These are phyloP conservation scores for Pleurotus tuoliensis DNA, from an alignment of 768 basidiomycete genomes.

Conservation along the genomic window DNA sequence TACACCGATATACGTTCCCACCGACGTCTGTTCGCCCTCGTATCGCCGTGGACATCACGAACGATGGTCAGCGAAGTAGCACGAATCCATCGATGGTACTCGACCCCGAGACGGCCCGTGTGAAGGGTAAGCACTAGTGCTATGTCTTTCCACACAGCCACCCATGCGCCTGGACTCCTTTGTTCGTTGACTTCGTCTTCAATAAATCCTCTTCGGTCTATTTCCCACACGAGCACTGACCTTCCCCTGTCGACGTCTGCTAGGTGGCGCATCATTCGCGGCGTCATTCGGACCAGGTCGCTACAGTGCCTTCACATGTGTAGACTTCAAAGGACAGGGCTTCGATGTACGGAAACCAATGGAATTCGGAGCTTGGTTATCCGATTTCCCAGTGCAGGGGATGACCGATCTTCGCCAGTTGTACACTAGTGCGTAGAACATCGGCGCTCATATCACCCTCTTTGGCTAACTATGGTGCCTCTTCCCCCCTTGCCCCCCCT, in stretches of 20 bases:
- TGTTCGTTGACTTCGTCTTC: background rate
- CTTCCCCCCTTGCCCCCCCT: background rate
- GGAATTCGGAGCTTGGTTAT: constrained; percentile 55
- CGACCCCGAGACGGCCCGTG: constrained; percentile 44
- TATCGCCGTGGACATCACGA: constrained; percentile 57
- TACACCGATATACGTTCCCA: constrained; percentile 59
- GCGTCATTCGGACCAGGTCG: constrained; percentile 58
- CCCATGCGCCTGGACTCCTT: background rate
- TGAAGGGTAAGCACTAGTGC: constrained; percentile 31
- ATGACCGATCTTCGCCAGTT: constrained; percentile 43
- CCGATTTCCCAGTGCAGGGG: constrained; percentile 42
- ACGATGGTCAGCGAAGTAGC: constrained; percentile 54
- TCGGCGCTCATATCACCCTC: background rate
- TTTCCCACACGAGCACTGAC: background rate
- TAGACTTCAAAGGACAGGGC: constrained; percentile 55
- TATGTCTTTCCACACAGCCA: background rate
- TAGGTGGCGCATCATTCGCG: constrained; percentile 35
- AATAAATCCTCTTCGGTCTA: background rate
- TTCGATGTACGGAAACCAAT: constrained; percentile 40
- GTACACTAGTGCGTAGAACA: constrained; percentile 37
- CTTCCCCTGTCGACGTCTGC: background rate
- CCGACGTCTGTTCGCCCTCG: constrained; percentile 43
- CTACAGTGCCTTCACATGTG: constrained; percentile 56
- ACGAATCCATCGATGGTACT: constrained; percentile 44
- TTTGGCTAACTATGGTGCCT: background rate